Evolutionary conservation across 2,329 filamentous ascomycete species (phyloP).

Genomic region (Botryotinia globosa): DNA sequence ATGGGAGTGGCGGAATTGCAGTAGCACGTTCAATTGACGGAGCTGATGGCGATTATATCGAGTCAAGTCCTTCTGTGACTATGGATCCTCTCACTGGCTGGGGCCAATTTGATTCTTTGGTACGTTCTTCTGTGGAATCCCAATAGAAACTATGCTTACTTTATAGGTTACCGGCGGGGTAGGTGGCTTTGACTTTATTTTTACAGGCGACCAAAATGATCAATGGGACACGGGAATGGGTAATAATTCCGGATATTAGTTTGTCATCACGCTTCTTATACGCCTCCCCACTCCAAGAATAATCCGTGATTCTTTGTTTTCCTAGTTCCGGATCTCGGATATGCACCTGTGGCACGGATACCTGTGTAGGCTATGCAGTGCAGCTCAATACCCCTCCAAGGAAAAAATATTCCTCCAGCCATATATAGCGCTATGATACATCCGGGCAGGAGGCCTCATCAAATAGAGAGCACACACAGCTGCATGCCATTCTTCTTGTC

Average conservation of each 20-base stretch:
- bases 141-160: slow-evolving; percentile 5
- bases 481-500: background rate
- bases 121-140: slow-evolving; percentile 6
- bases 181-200: slow-evolving; percentile 25
- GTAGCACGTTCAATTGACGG: slow-evolving; percentile 19
- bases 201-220: slow-evolving; percentile 20
- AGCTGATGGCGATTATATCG: background rate
- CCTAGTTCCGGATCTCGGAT: slow-evolving; percentile 19
- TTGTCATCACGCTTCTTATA: background rate
- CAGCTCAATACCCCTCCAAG: background rate
- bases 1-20: slow-evolving; percentile 1
- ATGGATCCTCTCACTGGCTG: slow-evolving; percentile 33
- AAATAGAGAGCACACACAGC: background rate
- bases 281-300: background rate
- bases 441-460: background rate
- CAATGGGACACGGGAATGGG: slow-evolving; percentile 22
- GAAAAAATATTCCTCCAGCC: slow-evolving; percentile 9
- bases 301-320: background rate
- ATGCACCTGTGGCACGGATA: slow-evolving; percentile 11
- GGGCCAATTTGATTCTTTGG: slow-evolving; percentile 38
- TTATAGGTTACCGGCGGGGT: slow-evolving; percentile 28
- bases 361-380: background rate
- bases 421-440: slow-evolving; percentile 5
- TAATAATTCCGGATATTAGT: background rate
- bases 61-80: slow-evolving; percentile 25